Percentiles rank a stretch among this genome's conserved stretches.
phyloP scores from a whole-genome alignment of 2,329 filamentous ascomycete genomes.

The Zasmidium citrigriseum region DNA sequence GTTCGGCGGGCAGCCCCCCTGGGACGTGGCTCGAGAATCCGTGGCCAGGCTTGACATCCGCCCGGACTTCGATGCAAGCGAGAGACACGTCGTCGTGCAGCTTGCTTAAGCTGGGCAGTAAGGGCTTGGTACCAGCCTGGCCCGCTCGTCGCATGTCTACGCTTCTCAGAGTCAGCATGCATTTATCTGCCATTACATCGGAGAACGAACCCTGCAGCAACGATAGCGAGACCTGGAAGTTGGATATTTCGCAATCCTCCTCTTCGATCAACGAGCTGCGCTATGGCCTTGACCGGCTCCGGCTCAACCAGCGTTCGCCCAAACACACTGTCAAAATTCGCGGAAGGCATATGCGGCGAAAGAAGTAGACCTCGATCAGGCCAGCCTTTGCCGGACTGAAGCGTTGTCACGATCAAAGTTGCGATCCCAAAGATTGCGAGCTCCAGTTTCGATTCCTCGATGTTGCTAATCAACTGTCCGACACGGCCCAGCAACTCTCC shows the following conservation, averaged over 20 bases:
- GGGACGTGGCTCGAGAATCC: not conserved
- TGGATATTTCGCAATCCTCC: not conserved
- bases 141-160: not conserved
- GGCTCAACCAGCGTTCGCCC: not conserved
- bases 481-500: not conserved
- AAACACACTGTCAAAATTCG: not conserved
- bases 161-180: not conserved
- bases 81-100: not conserved
- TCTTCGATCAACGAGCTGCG: not conserved
- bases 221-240: not conserved
- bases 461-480: not conserved
- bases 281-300: not conserved
- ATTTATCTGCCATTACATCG: not conserved
- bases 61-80: not conserved
- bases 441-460: not conserved
- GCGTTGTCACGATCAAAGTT: not conserved
- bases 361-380: not conserved
- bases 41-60: not conserved
- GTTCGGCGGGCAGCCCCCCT: not conserved
- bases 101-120: not conserved
- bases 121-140: not conserved
- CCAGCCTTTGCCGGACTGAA: not conserved
- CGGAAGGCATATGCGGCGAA: not conserved
- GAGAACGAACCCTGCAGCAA: not conserved
- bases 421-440: not conserved